Evolutionary conservation across 257 asterid genomes (phyloP).

Genomic region (Apocynum venetum): DNA sequence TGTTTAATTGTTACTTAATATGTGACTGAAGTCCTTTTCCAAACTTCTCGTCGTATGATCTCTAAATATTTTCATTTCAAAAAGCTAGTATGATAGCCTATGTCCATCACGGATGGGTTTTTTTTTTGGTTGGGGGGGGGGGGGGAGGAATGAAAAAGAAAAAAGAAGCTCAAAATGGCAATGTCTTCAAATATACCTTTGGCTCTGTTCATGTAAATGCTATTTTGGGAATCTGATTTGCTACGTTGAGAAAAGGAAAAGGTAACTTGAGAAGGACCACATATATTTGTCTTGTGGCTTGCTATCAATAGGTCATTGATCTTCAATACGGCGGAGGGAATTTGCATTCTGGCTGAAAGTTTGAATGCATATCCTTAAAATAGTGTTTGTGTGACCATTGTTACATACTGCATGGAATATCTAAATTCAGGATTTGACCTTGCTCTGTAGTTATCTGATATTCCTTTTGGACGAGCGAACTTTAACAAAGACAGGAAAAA

Average conservation of each 20-base stretch:
- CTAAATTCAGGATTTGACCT: background rate
- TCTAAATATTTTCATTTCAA: background rate
- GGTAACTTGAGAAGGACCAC: background rate
- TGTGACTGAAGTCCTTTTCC: background rate
- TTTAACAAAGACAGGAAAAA: background rate
- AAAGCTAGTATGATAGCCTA: background rate
- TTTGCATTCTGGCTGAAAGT: background rate
- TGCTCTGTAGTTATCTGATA: background rate
- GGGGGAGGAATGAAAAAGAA: background rate
- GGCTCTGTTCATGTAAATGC: background rate
- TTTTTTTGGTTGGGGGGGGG: too few relatives aligned
- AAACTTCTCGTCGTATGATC: background rate
- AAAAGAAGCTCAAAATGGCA: background rate
- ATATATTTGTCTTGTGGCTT: background rate
- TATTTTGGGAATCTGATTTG: background rate
- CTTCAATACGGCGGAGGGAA: background rate
- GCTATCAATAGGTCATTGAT: background rate
- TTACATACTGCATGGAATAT: background rate
- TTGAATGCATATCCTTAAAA: background rate
- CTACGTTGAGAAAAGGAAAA: background rate
- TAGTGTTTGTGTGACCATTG: background rate
- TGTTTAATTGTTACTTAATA: background rate
- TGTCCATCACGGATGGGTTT: background rate
- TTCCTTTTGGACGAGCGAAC: background rate
- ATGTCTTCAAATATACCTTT: background rate